Percentiles rank a stretch among this genome's conserved stretches.
phyloP scores from a whole-genome alignment of 345 rosid species.

The Eucalyptus pauciflora region DNA sequence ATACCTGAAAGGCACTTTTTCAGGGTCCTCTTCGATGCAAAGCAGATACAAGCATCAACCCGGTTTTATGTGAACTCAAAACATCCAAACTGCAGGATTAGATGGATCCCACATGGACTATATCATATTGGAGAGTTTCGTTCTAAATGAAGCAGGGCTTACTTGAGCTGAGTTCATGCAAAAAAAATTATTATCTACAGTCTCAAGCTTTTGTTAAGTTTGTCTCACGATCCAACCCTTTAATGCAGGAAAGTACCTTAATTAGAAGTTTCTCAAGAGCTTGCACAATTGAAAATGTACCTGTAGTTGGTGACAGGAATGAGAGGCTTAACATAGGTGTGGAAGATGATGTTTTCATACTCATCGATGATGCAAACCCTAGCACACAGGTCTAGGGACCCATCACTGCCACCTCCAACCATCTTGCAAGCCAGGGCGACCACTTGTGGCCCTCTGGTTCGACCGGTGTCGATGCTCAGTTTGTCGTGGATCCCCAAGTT shows the following conservation, averaged over 20 bases:
- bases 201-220: neutral
- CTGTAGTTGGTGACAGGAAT: conserved; percentile 73
- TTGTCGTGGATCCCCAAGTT: conserved; percentile 58
- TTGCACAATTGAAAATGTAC: conserved; percentile 3
- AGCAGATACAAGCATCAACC: neutral
- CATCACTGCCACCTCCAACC: conserved; percentile 95
- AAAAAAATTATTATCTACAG: neutral
- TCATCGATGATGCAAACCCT: conserved; percentile 79
- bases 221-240: neutral
- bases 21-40: neutral
- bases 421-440: conserved; percentile 85
- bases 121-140: neutral
- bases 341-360: conserved; percentile 62
- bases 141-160: neutral
- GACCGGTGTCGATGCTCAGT: conserved; percentile 26
- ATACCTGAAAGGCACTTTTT: conserved; percentile 20
- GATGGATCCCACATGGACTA: neutral
- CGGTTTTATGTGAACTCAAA: neutral
- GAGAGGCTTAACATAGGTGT: conserved; percentile 61
- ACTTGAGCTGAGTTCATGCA: neutral
- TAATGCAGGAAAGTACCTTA: neutral
- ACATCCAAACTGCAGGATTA: neutral
- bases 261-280: neutral
- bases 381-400: conserved; percentile 70
- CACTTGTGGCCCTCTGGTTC: conserved; percentile 31